Base-by-base conservation (phyloP, 106 monocot genomes). In the Dendrobium nobile region DNA sequence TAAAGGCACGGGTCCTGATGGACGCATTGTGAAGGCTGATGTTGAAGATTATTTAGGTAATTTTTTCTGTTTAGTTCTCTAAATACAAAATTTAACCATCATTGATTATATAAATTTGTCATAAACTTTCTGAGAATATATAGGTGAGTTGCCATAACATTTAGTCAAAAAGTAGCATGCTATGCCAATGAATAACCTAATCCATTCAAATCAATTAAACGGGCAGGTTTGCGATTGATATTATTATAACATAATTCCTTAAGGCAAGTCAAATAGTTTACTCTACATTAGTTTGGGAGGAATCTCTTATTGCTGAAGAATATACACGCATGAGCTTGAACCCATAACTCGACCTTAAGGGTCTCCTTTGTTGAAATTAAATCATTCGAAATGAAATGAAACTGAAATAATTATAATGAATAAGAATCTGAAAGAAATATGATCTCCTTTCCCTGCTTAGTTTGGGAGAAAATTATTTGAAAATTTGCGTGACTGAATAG, bases 1-100 rank as follows among this genome's bases (percentile, higher is more conserved):
- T 59, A 93, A 95, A 88, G 98, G 98, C 40, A 95, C 98, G 54
- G 98, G 98, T 48, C 95, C 95, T 75, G 98, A 91, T 72, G 95
- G 95, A 2, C 89, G 91, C 5, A 93, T 99, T 77, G 70, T 99
- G 75, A 99, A 99, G 87, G 95, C 95, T 86, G 98, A 95, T 87
- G 76, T 95, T 86, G 93, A 95, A 83, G 98, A 95, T 79, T 99
- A 99, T 59, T 85, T 95, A 72, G 91, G 98, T 92, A 92, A 75
- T 44, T 27, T 48, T 78, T 78, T 56, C 41, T 77, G 17, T 41
- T 7, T 59, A 33, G 28, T 58, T 59, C 33, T 74, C 20, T 15
- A 70, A 33, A 33, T 40, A 1, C 70, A 33, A 68, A 31, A 24
- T 65, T 65, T 6, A 65, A 65, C 24, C 24, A 0, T 65, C 5